phyloP scores from a whole-genome alignment of 2,329 filamentous ascomycete species.

The Colletotrichum chrysophilum region DNA sequence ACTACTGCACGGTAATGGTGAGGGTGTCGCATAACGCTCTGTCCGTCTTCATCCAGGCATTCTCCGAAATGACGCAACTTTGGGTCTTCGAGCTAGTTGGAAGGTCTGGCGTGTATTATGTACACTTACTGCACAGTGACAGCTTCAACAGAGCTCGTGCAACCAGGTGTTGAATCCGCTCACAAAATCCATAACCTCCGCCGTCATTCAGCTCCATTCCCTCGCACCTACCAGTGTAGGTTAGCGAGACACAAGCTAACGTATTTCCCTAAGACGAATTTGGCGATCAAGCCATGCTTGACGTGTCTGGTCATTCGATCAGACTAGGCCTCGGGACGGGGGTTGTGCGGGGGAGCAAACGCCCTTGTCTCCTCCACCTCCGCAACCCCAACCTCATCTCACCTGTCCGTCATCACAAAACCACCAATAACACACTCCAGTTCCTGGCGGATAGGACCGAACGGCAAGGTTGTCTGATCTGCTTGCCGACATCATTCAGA shows the following conservation, averaged over 20 bases:
- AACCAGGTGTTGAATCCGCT: background rate
- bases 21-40: background rate
- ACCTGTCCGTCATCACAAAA: background rate
- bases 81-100: background rate
- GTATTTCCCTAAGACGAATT: background rate
- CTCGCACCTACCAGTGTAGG: background rate
- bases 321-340: background rate
- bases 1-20: conserved; percentile 1
- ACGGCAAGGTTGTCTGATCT: conserved; percentile 13
- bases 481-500: conserved; percentile 6
- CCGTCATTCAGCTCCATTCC: background rate
- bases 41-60: background rate
- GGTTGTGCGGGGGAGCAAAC: conserved; percentile 13
- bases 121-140: background rate
- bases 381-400: background rate
- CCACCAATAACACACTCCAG: conserved; percentile 10
- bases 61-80: background rate
- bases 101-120: background rate
- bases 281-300: background rate
- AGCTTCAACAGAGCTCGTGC: background rate
- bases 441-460: conserved; percentile 14
- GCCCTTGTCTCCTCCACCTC: background rate
- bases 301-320: conserved; percentile 13
- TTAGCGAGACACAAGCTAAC: background rate
- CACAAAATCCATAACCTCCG: background rate